These are phyloP conservation scores for Boletus tomentosulus DNA, from an alignment of 768 basidiomycete species.

Conservation along the genomic window DNA sequence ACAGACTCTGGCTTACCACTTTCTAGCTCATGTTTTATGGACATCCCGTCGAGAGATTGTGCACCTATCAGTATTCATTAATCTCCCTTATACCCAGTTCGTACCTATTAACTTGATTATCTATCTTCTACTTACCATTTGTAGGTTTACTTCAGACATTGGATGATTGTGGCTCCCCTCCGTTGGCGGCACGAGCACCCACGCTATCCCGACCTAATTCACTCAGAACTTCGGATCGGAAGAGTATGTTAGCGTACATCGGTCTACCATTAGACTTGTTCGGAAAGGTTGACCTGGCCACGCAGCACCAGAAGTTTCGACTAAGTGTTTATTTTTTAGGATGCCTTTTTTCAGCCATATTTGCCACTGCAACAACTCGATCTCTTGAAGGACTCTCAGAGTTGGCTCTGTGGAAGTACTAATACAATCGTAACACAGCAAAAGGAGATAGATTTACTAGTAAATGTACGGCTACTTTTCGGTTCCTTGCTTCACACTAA, in stretches of 20 bases:
- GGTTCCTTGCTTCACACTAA: neutral
- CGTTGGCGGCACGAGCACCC: constrained; percentile 57
- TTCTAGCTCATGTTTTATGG: constrained; percentile 92
- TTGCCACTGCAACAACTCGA: constrained; percentile 94
- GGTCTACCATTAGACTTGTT: constrained; percentile 95
- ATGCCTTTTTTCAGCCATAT: constrained; percentile 97
- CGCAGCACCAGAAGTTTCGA: neutral
- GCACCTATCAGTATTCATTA: constrained; percentile 98
- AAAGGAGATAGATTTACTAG: constrained; percentile 83
- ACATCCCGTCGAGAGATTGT: constrained; percentile 91
- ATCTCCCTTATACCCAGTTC: constrained; percentile 86
- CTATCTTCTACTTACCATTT: constrained; percentile 2
- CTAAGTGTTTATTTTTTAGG: constrained; percentile 38
- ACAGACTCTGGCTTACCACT: constrained; percentile 7
- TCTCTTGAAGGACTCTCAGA: constrained; percentile 69
- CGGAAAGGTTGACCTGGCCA: constrained; percentile 56
- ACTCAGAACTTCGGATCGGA: constrained; percentile 81
- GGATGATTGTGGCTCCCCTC: constrained; percentile 89
- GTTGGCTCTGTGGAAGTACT: constrained; percentile 93
- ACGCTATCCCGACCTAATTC: constrained; percentile 72
- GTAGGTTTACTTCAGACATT: constrained; percentile 82
- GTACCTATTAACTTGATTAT: neutral
- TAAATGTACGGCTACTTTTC: constrained; percentile 54
- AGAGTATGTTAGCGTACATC: constrained; percentile 86
- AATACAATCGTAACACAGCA: constrained; percentile 95